Base-by-base conservation (phyloP, 208 protist genomes). In the Acanthamoeba sp. region DNA sequence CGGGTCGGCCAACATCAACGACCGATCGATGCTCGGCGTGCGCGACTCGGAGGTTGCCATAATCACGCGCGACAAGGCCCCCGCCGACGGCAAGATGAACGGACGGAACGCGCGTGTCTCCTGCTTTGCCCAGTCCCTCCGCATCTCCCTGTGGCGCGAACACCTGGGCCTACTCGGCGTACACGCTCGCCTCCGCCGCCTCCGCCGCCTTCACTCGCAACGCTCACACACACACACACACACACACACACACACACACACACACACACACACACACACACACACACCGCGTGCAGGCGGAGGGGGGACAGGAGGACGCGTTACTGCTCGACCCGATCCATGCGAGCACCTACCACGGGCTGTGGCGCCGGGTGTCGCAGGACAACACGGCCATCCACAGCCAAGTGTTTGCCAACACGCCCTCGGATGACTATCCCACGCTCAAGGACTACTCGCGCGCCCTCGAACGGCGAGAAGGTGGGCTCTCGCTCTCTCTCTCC, bases 1-100 rank as follows among this genome's bases (percentile, higher is more conserved):
- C 50, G 95, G 95, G 22, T 94, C 84, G 18, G 95, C 95, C 1
- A 96, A 96, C 34, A 95, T 96, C 45, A 96, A 96, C 55, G 95
- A 96, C 57, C 71, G 95, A 20, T 71, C n/a, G 36, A 69, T 96
- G 36, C 76, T 91, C 71, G 95, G 95, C 2, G 48, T 42, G 9
- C 42, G 95, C 55, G 95, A 96, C 57, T 64, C 32, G 66, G 95
- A 96, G 36, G 94, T 96, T 9, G 89, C 87, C 29, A 32, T 69
- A 0, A 69, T 96, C 6, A 94, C 92, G 48, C 90, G 94, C 27
- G 93, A 95, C 52, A 84, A 40, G 18, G 59, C 91, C 0, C 2
- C 7, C 5, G 76, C 89, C 40, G 55, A 94, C 16, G 57, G 52
- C 24, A 27, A 52, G 18, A 94, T 96, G 1, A 94, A 95, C 55